Percentiles rank a stretch among this genome's conserved stretches.
These are phyloP conservation scores for Populus ilicifolia DNA, from an alignment of 345 rosid species.

Conservation along the genomic window DNA sequence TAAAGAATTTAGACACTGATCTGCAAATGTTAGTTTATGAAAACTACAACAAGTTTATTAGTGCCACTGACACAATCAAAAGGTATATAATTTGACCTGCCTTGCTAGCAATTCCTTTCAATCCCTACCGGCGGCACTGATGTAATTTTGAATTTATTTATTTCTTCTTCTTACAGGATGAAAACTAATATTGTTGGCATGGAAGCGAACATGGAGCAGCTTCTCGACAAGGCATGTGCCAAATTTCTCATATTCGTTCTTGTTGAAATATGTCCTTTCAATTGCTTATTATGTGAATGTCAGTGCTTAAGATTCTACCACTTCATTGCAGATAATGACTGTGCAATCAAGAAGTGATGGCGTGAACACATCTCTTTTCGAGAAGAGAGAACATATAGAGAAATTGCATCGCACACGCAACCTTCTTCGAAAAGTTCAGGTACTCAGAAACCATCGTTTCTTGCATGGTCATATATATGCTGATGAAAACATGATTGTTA, in stretches of 20 bases:
- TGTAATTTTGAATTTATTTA: not conserved
- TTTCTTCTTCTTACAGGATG: slow-evolving; percentile 58
- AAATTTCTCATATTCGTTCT: not conserved
- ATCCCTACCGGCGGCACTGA: not conserved
- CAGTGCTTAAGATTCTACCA: not conserved
- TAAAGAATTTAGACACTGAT: slow-evolving; percentile 95
- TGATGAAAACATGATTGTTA: not conserved
- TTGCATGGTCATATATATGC: slow-evolving; percentile 2
- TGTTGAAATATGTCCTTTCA: not conserved
- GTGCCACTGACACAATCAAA: slow-evolving; percentile 97
- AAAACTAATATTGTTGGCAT: slow-evolving; percentile 92
- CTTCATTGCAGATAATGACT: slow-evolving; percentile 63
- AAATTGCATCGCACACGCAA: slow-evolving; percentile 90
- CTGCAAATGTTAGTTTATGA: slow-evolving; percentile 96
- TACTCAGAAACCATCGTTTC: slow-evolving; percentile 10
- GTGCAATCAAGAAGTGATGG: slow-evolving; percentile 99
- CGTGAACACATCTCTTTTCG: slow-evolving; percentile 84
- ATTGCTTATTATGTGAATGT: not conserved
- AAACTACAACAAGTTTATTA: slow-evolving; percentile 92
- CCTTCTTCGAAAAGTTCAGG: slow-evolving; percentile 99
- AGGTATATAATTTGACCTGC: slow-evolving; percentile 42
- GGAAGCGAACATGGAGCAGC: slow-evolving; percentile 95
- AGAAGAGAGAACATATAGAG: slow-evolving; percentile 95
- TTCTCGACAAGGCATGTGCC: slow-evolving; percentile 69
- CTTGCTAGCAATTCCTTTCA: not conserved